Percentiles rank a stretch among this genome's conserved stretches.
Conservation (phyloP, 352 stramenopile genomes). For the Phytophthora nicotianae region DNA sequence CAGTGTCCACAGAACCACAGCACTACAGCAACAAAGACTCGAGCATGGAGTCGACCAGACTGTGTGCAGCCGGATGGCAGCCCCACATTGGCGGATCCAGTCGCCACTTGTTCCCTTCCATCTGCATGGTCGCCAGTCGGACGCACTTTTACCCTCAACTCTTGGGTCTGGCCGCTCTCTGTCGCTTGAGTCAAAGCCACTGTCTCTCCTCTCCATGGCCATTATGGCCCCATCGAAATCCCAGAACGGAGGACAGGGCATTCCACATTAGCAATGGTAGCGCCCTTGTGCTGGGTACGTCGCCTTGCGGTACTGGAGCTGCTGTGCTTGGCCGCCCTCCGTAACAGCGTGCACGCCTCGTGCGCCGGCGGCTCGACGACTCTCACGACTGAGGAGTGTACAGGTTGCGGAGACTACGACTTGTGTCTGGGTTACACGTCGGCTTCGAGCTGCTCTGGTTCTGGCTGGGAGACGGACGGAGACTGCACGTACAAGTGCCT, state of each 20-base stretch:
- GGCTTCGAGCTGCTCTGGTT: conserved; percentile 26
- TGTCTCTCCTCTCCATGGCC: conserved; percentile 13
- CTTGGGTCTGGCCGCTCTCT: conserved; percentile 14
- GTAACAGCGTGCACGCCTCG: background rate
- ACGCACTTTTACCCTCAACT: conserved; percentile 18
- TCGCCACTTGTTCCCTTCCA: conserved; percentile 16
- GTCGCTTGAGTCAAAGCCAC: conserved; percentile 1
- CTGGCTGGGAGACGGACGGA: conserved; percentile 23
- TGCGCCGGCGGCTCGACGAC: conserved; percentile 26
- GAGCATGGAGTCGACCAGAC: conserved; percentile 3
- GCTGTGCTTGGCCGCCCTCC: background rate
- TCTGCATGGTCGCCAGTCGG: conserved; percentile 20
- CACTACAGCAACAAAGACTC: background rate
- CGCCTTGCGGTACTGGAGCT: background rate
- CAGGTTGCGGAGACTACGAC: conserved; percentile 26
- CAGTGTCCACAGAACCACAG: background rate
- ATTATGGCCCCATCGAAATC: conserved; percentile 12
- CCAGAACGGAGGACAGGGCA: background rate
- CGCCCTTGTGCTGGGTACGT: background rate
- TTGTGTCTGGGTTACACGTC: conserved; percentile 34
- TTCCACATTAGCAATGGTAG: conserved; percentile 9
- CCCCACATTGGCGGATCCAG: conserved; percentile 12
- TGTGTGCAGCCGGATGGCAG: conserved; percentile 6
- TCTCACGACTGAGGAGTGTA: conserved; percentile 27
- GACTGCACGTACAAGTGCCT: conserved; percentile 37